Base-by-base conservation (phyloP, 2,329 filamentous ascomycete species). In the Fusarium ramigenum region DNA sequence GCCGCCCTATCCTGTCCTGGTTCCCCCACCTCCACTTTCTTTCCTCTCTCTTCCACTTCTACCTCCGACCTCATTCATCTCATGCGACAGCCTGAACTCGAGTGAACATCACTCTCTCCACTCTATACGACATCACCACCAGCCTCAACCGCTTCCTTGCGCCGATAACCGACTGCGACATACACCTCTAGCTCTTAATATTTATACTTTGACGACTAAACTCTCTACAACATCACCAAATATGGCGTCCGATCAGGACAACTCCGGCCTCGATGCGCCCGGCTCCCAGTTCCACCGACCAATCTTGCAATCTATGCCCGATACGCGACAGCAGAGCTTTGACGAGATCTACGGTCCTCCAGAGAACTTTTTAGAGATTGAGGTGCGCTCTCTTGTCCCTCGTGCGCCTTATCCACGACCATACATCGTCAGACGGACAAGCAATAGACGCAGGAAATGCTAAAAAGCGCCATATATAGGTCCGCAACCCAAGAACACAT, bases 311-410 rank as follows among this genome's bases (percentile, higher is more conserved):
- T 88, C 89, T 72, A 89, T 92, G 85, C 90, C 90, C 53, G 90
- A 92, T 80, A 90, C 93, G 76, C 93, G 95, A 79, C 91, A 93
- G 84, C 96, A 99, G 87, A 96, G 93, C 80, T 98, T 98, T 81
- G 96, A 99, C 85, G 96, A 99, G 88, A 97, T 98, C 82, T 99
- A 99, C 84, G 96, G 95, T 19, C 94, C 96, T 53, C 96, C 96
- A 10, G 96, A 99, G 88, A 99, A 99, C 87, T 98, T 98, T 82
- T 90, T 99, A 61, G 96, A 99, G 87, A 97, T 99, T 74, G 96
- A 99, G 88, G 95, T 96, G 65, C 72, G 78, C 62, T 43, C 49
- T 50, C 42, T 62, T 34, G 15, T n/a, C 18, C 37, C 39, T 40
- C 25, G 40, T 56, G 21, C 63, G 44, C 32, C 43, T 36, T 36